Conservation (phyloP, 306 rosid genomes). For the Luffa acutangula region DNA sequence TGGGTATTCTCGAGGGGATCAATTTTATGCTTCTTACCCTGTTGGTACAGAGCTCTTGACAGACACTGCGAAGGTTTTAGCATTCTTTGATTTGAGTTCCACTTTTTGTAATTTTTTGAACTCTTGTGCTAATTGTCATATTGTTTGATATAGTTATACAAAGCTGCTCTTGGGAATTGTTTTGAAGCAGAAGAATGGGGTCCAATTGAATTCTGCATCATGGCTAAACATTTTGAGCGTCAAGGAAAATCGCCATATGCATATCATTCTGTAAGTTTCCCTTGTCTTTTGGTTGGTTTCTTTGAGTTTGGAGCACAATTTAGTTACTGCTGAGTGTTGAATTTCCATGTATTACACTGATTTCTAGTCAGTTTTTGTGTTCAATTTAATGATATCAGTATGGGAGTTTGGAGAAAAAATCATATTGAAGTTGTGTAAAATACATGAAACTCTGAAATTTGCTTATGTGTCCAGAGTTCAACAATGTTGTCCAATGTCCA, state of each 20-base stretch:
- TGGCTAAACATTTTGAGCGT: conserved; percentile 86
- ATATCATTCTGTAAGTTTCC: conserved; percentile 71
- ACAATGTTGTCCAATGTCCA: neutral
- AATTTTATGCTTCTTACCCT: conserved; percentile 86
- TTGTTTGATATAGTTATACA: conserved; percentile 45
- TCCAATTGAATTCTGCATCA: conserved; percentile 74
- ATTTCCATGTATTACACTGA: neutral
- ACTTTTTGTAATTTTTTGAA: neutral
- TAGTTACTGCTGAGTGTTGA: neutral
- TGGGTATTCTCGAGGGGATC: conserved; percentile 91
- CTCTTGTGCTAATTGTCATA: neutral
- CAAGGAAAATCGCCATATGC: conserved; percentile 88
- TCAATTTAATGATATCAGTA: neutral
- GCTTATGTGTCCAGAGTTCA: neutral
- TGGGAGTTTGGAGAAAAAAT: neutral
- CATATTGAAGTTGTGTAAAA: neutral
- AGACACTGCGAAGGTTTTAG: conserved; percentile 59
- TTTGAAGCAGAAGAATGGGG: conserved; percentile 91
- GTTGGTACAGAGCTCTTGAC: conserved; percentile 92
- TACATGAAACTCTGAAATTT: neutral
- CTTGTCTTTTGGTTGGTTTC: neutral
- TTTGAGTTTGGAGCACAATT: neutral
- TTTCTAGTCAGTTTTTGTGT: neutral
- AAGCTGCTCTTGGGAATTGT: conserved; percentile 83
- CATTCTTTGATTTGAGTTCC: neutral